Percentiles rank a stretch among this genome's conserved stretches.
These are phyloP conservation scores for Boletus subcaerulescens DNA, from an alignment of 768 basidiomycete species.

Conservation along the genomic window DNA sequence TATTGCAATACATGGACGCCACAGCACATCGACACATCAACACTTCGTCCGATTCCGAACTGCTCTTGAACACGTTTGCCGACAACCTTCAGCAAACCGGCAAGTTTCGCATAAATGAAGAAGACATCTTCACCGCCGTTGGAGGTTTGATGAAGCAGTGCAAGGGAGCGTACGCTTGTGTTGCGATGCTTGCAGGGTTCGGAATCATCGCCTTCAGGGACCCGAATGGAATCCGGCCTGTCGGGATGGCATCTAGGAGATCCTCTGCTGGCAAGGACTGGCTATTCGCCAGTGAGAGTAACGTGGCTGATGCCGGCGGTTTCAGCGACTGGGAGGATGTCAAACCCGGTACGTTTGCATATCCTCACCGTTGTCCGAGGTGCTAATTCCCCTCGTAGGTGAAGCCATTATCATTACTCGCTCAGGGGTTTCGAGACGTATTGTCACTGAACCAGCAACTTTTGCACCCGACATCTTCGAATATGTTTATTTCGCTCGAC, in stretches of 20 bases:
- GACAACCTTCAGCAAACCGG: constrained; percentile 97
- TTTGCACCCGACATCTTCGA: constrained; percentile 99
- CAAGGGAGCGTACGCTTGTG: constrained; percentile 93
- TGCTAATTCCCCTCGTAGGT: constrained; percentile 43
- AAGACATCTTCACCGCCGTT: constrained; percentile 96
- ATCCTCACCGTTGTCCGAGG: neutral
- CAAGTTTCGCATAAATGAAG: constrained; percentile 98
- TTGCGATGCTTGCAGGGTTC: constrained; percentile 99
- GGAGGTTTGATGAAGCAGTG: constrained; percentile 84
- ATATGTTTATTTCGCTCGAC: constrained; percentile 97
- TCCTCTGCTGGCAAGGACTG: constrained; percentile 69
- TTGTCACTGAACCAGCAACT: constrained; percentile 62
- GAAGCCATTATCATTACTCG: constrained; percentile 97
- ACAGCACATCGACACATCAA: constrained; percentile 98
- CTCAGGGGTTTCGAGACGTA: constrained; percentile 66
- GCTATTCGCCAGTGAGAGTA: constrained; percentile 91
- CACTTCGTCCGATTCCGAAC: constrained; percentile 96
- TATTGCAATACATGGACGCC: constrained; percentile 94
- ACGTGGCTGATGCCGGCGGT: constrained; percentile 91
- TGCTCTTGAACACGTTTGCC: constrained; percentile 96
- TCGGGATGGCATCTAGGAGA: constrained; percentile 79
- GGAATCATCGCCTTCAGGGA: constrained; percentile 98
- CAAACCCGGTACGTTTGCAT: constrained; percentile 62
- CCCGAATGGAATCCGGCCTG: constrained; percentile 94
- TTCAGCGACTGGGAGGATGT: constrained; percentile 94